phyloP scores from a whole-genome alignment of 495 filamentous ascomycete genomes.

The Penicilliopsis zonata region DNA sequence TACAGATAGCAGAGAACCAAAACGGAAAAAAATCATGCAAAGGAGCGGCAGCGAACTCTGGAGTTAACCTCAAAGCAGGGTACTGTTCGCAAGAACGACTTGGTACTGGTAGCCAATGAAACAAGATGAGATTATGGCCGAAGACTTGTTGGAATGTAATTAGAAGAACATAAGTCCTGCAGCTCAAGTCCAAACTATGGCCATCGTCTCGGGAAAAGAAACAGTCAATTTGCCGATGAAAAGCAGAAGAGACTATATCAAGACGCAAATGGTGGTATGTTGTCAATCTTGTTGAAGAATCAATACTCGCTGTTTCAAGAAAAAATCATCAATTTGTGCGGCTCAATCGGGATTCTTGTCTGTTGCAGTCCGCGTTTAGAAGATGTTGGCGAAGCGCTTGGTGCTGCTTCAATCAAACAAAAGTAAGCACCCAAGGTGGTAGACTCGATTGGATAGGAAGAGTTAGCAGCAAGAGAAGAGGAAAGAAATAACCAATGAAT shows the following conservation, averaged over 20 bases:
- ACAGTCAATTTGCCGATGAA: slow-evolving; percentile 15
- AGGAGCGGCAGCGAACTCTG: too few species aligned
- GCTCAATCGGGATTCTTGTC: slow-evolving; percentile 14
- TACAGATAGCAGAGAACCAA: too few species aligned
- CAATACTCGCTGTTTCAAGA: neutral
- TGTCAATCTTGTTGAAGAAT: slow-evolving; percentile 27
- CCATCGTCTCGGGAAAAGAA: slow-evolving; percentile 35
- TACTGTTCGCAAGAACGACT: too few species aligned
- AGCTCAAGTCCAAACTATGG: too few species aligned
- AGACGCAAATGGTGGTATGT: slow-evolving; percentile 10
- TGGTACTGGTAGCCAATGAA: too few species aligned
- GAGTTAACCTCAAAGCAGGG: neutral
- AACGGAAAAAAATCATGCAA: too few species aligned
- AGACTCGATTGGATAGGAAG: slow-evolving; percentile 1
- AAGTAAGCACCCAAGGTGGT: slow-evolving; percentile 8
- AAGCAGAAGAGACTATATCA: slow-evolving; percentile 12
- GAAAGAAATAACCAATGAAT: slow-evolving; percentile 1
- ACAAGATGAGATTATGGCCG: too few species aligned
- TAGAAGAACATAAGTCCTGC: too few species aligned
- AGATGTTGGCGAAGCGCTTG: slow-evolving; percentile 27
- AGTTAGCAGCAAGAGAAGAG: slow-evolving; percentile 12
- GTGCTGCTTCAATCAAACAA: slow-evolving; percentile 12
- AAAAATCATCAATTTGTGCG: neutral
- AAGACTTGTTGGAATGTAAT: too few species aligned
- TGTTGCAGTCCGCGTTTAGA: slow-evolving; percentile 20